phyloP scores from a whole-genome alignment of 2,329 filamentous ascomycete genomes.

The Arthrobotrys conoides region DNA sequence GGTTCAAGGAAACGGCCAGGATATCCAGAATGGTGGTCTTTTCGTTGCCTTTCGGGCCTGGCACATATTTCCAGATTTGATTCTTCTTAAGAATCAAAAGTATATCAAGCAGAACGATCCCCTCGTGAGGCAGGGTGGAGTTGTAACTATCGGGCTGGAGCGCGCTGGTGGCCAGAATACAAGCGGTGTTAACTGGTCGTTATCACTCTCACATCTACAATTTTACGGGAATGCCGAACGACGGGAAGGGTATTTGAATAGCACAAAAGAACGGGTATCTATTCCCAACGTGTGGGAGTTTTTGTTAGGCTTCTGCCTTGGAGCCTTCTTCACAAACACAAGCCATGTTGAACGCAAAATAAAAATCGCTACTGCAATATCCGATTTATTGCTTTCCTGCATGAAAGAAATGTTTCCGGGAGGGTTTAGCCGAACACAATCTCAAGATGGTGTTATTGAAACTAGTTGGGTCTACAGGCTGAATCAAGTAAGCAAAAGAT shows the following conservation, averaged over 20 bases:
- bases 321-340: neutral
- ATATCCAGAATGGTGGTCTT: constrained; percentile 30
- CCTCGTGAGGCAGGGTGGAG: constrained; percentile 12
- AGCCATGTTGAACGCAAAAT: constrained; percentile 6
- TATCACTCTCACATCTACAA: constrained; percentile 39
- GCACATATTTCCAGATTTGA: constrained; percentile 64
- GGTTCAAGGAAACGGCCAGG: constrained; percentile 62
- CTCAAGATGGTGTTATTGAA: too few species aligned
- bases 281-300: constrained; percentile 28
- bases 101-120: constrained; percentile 26
- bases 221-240: constrained; percentile 35
- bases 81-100: constrained; percentile 34
- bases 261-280: neutral
- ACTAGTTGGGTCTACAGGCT: neutral
- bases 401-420: neutral
- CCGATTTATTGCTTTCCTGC: neutral
- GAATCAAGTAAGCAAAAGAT: neutral
- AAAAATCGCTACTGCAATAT: neutral
- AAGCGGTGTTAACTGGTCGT: constrained; percentile 40
- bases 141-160: constrained; percentile 35
- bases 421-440: too few species aligned
- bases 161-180: neutral
- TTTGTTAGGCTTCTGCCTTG: constrained; percentile 3
- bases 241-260: constrained; percentile 13
- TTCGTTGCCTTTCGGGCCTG: constrained; percentile 63